These are phyloP conservation scores for Trichoderma brevicompactum DNA, from an alignment of 2,329 filamentous ascomycete species.

Conservation along the genomic window DNA sequence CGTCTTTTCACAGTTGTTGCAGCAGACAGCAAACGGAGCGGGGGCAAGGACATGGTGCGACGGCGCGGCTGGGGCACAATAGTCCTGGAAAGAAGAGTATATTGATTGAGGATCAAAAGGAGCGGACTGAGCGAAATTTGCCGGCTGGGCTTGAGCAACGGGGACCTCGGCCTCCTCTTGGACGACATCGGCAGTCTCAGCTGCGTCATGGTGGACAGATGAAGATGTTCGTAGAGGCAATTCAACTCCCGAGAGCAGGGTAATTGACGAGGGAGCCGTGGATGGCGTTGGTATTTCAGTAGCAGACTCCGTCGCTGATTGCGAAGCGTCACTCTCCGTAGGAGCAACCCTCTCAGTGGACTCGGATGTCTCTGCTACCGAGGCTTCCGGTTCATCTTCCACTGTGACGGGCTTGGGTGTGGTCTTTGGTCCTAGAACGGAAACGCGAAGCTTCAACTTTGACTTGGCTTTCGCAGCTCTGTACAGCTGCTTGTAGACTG, in stretches of 20 bases:
- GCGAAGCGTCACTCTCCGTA: slow-evolving; percentile 10
- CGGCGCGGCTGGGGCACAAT: background rate
- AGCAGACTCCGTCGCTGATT: background rate
- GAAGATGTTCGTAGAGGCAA: slow-evolving; percentile 17
- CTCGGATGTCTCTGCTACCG: slow-evolving; percentile 21
- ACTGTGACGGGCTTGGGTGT: slow-evolving; percentile 52
- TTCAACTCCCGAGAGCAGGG: slow-evolving; percentile 18
- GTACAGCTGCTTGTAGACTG: slow-evolving; percentile 95
- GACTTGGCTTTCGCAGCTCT: slow-evolving; percentile 97
- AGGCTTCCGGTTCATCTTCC: slow-evolving; percentile 54
- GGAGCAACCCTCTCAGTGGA: slow-evolving; percentile 21
- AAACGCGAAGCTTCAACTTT: slow-evolving; percentile 88
- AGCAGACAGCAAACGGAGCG: slow-evolving; percentile 77
- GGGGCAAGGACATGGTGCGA: slow-evolving; percentile 28
- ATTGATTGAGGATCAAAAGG: slow-evolving; percentile 6
- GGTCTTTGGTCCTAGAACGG: slow-evolving; percentile 46
- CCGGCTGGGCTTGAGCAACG: slow-evolving; percentile 11
- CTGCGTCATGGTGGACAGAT: background rate
- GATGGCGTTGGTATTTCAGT: slow-evolving; percentile 9
- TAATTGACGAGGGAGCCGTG: slow-evolving; percentile 4
- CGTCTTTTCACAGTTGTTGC: slow-evolving; percentile 82
- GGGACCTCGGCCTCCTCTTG: slow-evolving; percentile 27
- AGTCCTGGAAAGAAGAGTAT: slow-evolving; percentile 21
- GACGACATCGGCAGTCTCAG: background rate
- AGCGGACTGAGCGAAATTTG: slow-evolving; percentile 21